A percentile compares a stretch with the other conserved stretches of the same genome.
These are phyloP conservation scores for Keithomyces neogunnii DNA, from an alignment of 2,329 filamentous ascomycete genomes.

Conservation along the genomic window DNA sequence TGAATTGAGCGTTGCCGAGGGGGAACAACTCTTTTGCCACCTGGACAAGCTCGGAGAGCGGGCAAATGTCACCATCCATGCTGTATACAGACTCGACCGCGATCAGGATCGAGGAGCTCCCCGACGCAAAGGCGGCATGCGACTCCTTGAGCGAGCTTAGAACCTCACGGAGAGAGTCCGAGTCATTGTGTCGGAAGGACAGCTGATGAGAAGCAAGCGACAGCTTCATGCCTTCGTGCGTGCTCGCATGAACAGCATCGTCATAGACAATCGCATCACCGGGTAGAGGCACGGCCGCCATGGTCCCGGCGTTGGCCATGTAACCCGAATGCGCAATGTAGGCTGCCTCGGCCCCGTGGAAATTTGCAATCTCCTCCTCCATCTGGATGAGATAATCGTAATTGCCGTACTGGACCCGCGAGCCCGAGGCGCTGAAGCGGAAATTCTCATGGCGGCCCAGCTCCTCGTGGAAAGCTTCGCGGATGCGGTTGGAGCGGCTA, in stretches of 20 bases:
- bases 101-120: slow-evolving; percentile 26
- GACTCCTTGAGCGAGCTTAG: slow-evolving; percentile 21
- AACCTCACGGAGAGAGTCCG: slow-evolving; percentile 25
- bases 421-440: slow-evolving; percentile 42
- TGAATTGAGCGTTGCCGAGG: slow-evolving; percentile 33
- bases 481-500: slow-evolving; percentile 36
- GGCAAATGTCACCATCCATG: slow-evolving; percentile 38
- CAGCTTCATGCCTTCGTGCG: slow-evolving; percentile 55
- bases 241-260: slow-evolving; percentile 58
- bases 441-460: slow-evolving; percentile 17
- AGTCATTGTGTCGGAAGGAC: slow-evolving; percentile 37
- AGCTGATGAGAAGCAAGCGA: slow-evolving; percentile 38
- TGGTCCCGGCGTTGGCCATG: slow-evolving; percentile 44
- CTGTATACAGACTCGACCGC: slow-evolving; percentile 35
- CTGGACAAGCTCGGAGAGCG: slow-evolving; percentile 27
- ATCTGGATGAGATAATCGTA: slow-evolving; percentile 43
- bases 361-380: slow-evolving; percentile 51
- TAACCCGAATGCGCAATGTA: slow-evolving; percentile 53
- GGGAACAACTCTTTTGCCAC: slow-evolving; percentile 24
- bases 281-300: slow-evolving; percentile 38
- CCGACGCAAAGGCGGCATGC: slow-evolving; percentile 20
- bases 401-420: slow-evolving; percentile 58
- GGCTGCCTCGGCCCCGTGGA: slow-evolving; percentile 42
- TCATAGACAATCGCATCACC: slow-evolving; percentile 55
- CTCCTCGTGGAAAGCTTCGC: slow-evolving; percentile 37